Conservation (phyloP, 2,329 filamentous ascomycete species). For the Onygena corvina region DNA sequence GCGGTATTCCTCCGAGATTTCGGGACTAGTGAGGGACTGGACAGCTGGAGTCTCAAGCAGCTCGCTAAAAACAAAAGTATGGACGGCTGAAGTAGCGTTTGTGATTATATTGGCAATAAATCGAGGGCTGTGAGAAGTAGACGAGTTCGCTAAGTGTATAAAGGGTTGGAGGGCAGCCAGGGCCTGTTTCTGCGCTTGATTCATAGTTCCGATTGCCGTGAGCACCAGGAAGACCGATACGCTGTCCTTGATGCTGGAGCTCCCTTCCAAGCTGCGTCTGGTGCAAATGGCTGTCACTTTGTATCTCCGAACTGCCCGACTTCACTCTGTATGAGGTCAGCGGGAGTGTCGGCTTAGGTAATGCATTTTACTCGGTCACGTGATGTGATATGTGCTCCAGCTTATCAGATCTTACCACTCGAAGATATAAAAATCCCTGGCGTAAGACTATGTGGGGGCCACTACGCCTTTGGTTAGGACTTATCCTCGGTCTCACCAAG, state of each 20-base stretch:
- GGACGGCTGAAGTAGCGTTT: constrained; percentile 76
- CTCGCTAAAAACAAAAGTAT: constrained; percentile 88
- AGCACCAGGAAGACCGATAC: no score
- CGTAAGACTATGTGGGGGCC: no score
- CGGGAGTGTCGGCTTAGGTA: neutral
- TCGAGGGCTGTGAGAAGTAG: constrained; percentile 56
- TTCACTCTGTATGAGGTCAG: neutral
- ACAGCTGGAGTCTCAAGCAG: constrained; percentile 73
- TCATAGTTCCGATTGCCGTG: constrained; percentile 24
- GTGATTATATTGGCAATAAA: constrained; percentile 75
- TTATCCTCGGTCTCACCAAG: no score
- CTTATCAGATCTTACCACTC: no score
- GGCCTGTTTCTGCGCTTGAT: constrained; percentile 39
- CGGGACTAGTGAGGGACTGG: constrained; percentile 51
- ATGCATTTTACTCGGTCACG: neutral
- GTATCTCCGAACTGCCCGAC: no score
- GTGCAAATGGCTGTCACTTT: no score
- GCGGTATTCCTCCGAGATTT: constrained; percentile 49
- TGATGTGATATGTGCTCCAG: no score
- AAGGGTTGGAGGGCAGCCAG: constrained; percentile 65
- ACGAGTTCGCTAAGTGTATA: constrained; percentile 74
- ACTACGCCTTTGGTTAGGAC: no score
- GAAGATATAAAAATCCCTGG: no score
- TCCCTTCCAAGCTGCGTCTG: no score
- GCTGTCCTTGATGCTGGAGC: no score